Percentiles rank a stretch among this genome's conserved stretches.
These are phyloP conservation scores for Penstemon eatonii DNA, from an alignment of 257 asterid species.

Conservation along the genomic window DNA sequence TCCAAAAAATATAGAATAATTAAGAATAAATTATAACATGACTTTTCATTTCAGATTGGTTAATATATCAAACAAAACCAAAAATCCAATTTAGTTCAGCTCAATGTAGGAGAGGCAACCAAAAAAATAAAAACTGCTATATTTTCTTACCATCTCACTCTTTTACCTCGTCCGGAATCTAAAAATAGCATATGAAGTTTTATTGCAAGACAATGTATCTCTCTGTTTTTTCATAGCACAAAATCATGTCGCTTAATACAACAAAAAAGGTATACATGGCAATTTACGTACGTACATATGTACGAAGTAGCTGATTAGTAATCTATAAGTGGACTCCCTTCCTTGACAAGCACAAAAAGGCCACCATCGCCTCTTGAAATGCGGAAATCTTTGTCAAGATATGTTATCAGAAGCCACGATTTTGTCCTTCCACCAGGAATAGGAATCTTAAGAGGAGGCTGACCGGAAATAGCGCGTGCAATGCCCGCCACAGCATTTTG, in stretches of 20 bases:
- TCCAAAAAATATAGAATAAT: no score
- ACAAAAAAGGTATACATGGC: constrained; percentile 2
- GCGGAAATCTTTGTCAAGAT: constrained; percentile 84
- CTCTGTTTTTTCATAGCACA: background rate
- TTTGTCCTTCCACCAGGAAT: constrained; percentile 76
- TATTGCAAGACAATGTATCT: background rate
- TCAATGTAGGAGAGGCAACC: no score
- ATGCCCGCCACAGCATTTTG: constrained; percentile 63
- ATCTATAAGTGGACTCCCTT: constrained; percentile 76
- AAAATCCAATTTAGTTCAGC: no score
- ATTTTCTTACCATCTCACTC: constrained; percentile 7
- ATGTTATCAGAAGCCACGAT: constrained; percentile 82
- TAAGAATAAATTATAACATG: no score
- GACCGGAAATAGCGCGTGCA: constrained; percentile 77
- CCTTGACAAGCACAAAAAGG: constrained; percentile 87
- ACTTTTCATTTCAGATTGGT: background rate
- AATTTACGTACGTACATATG: background rate
- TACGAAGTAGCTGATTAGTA: constrained; percentile 35
- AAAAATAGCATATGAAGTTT: background rate
- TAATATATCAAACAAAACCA: background rate
- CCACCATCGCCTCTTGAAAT: constrained; percentile 98
- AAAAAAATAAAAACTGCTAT: background rate
- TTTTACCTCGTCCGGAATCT: constrained; percentile 10
- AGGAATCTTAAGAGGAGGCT: constrained; percentile 76
- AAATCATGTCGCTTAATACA: background rate